Percentiles rank a stretch among this genome's conserved stretches.
phyloP scores from a whole-genome alignment of 2,329 filamentous ascomycete genomes.

The Botryotinia calthae region DNA sequence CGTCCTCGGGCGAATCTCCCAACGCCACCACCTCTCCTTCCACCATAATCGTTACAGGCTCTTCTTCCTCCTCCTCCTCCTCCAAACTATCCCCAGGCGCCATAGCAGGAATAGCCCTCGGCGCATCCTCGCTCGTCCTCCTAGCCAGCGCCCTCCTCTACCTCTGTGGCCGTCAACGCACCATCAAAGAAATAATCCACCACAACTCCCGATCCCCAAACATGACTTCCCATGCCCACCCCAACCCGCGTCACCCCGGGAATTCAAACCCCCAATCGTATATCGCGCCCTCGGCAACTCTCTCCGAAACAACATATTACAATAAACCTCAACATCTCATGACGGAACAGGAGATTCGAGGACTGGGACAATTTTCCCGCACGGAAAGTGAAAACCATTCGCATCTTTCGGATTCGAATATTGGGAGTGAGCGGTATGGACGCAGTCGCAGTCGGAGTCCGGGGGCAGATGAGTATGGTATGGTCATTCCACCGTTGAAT shows the following conservation, averaged over 20 bases:
- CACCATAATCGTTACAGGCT: background rate
- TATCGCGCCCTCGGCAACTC: background rate
- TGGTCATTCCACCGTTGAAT: background rate
- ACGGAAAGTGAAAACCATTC: background rate
- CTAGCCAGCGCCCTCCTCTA: conserved; percentile 29
- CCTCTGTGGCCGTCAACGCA: conserved; percentile 32
- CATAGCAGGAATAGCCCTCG: conserved; percentile 33
- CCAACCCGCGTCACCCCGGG: background rate
- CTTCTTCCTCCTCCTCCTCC: background rate
- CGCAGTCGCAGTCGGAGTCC: background rate
- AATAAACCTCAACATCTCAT: conserved; percentile 1
- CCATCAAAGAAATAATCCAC: conserved; percentile 28
- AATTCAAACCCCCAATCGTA: background rate
- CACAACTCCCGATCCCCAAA: conserved; percentile 19
- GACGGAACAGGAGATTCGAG: background rate
- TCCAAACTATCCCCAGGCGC: conserved; percentile 25
- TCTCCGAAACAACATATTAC: conserved; percentile 7
- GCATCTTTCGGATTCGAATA: background rate
- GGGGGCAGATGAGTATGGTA: background rate
- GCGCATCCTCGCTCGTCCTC: conserved; percentile 27
- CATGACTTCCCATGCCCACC: background rate
- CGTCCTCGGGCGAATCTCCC: conserved; percentile 17
- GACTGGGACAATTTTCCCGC: background rate
- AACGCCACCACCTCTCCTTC: conserved; percentile 9
- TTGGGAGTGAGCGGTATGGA: background rate